These are phyloP conservation scores for Tolypocladium nubicola DNA, from an alignment of 2,329 filamentous ascomycete genomes.

Conservation along the genomic window DNA sequence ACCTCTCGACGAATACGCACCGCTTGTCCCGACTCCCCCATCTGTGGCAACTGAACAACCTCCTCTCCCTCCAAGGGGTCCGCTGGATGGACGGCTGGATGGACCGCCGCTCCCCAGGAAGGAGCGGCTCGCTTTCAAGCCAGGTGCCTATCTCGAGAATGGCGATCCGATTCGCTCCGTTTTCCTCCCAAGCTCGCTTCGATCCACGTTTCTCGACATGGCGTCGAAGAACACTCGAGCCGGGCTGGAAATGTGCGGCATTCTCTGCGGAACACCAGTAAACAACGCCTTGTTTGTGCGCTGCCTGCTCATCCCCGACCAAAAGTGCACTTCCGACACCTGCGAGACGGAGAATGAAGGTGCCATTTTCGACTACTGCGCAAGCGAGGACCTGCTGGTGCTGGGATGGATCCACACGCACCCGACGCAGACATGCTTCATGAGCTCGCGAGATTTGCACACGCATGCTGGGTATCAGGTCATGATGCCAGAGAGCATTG, in stretches of 20 bases:
- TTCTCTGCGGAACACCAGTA: slow-evolving; percentile 81
- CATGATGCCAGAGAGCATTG: slow-evolving; percentile 93
- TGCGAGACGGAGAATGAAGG: slow-evolving; percentile 89
- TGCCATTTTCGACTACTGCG: slow-evolving; percentile 80
- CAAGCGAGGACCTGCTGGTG: slow-evolving; percentile 71
- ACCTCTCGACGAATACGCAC: slow-evolving; percentile 11
- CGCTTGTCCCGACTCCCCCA: slow-evolving; percentile 10
- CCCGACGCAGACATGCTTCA: slow-evolving; percentile 92
- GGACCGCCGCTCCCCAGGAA: slow-evolving; percentile 28
- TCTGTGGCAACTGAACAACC: slow-evolving; percentile 7
- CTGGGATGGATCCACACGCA: slow-evolving; percentile 98
- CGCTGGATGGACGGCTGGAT: background rate
- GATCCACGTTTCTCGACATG: slow-evolving; percentile 61
- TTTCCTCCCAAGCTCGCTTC: slow-evolving; percentile 71
- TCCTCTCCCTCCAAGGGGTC: slow-evolving; percentile 18
- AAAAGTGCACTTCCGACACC: slow-evolving; percentile 81
- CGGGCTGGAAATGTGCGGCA: slow-evolving; percentile 90
- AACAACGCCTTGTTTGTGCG: slow-evolving; percentile 92
- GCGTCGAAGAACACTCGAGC: slow-evolving; percentile 66
- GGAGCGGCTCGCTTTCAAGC: slow-evolving; percentile 55
- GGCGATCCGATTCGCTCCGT: slow-evolving; percentile 78
- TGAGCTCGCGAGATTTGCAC: slow-evolving; percentile 89
- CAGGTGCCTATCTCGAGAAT: slow-evolving; percentile 81
- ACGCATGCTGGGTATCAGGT: slow-evolving; percentile 92
- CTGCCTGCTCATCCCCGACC: slow-evolving; percentile 80